Conservation (phyloP, 176 grass and related monocot genomes). For the Saccharum officinarum region DNA sequence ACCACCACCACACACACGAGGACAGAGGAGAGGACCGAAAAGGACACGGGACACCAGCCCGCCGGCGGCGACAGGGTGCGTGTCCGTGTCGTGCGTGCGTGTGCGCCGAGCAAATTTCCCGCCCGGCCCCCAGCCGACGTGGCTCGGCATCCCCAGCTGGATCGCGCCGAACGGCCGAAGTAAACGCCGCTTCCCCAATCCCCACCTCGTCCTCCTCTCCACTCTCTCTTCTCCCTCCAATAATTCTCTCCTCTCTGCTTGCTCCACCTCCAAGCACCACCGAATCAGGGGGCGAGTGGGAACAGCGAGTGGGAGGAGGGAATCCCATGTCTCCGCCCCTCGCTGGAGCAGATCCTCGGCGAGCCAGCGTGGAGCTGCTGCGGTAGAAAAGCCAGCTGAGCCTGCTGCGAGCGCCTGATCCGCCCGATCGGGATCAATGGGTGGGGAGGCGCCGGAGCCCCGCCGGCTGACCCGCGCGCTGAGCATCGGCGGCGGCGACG, state of each 20-base stretch:
- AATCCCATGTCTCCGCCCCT: conserved; percentile 30
- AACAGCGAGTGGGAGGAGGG: not conserved
- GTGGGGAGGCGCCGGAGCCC: conserved; percentile 53
- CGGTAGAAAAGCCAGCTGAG: not conserved
- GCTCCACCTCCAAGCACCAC: not conserved
- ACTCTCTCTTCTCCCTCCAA: conserved; percentile 37
- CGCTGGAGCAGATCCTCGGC: conserved; percentile 33
- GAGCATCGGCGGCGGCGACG: conserved; percentile 29
- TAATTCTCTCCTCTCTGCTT: conserved; percentile 36
- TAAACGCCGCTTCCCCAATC: conserved; percentile 31
- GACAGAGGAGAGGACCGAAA: not conserved
- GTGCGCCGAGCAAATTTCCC: conserved; percentile 38
- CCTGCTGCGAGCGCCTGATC: not conserved
- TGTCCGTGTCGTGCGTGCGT: not conserved
- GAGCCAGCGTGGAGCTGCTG: not conserved
- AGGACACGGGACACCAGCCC: not conserved
- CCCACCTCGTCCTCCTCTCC: not conserved
- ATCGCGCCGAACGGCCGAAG: conserved; percentile 45
- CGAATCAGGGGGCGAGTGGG: not conserved
- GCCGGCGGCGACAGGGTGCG: conserved; percentile 16
- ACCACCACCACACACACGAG: not conserved
- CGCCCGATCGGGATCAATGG: conserved; percentile 34
- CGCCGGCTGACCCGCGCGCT: conserved; percentile 35
- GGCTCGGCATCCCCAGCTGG: conserved; percentile 51
- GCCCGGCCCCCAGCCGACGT: conserved; percentile 36